Evolutionary conservation across 495 filamentous ascomycete species (phyloP), one percentile per base, ranked within the genome.

Genomic region (Pseudotulostoma volvatum): DNA sequence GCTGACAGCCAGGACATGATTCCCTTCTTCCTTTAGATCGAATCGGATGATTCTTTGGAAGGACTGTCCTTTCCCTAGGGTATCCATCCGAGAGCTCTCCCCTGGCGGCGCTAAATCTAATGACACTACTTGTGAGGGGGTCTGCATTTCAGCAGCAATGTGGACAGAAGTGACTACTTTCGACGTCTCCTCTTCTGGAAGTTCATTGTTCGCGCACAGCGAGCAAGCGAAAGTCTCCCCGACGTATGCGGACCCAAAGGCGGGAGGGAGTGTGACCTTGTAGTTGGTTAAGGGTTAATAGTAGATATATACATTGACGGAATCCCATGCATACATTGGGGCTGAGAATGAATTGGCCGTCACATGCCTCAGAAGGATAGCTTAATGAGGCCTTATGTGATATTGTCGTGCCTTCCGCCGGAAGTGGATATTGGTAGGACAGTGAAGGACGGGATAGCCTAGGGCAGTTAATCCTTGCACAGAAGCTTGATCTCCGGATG

Each of bases 161-260:
- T 74, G 71, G 28, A 95, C 79, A 32, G 77, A 79, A 18, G 71
- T 80, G 14, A 92, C 73, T 3, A 61, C 61, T 34, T 73, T 71
- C 13, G 56, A 63, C 7, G 56, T 51, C 0, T 58, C 57, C 36
- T 54, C 47, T 34, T 48, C 52, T 7, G 56, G 42, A 1, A 84
- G 63, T 48, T 94, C 88, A 55, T 94, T 90, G 64, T 90, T 95
- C 7, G 82, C 87, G 61, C 85, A 93, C 16, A 97, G 71, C 1
- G 87, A 90, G 60, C 90, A 97, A 36, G 74, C 74, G 57, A 97
- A 97, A 1, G 81, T 85, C 63, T 96, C 87, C 41, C 90, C 90
- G 31, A 96, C 87, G 45, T 95, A 95, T 36, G 87, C 85, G 7
- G 82, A 83, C 38, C 86, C 90, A 54, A 97, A 96, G 3, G 84